A percentile compares a stretch with the other conserved stretches of the same genome.
These are phyloP conservation scores for Fusarium solani-melongenae DNA, from an alignment of 2,329 filamentous ascomycete species.

Conservation along the genomic window DNA sequence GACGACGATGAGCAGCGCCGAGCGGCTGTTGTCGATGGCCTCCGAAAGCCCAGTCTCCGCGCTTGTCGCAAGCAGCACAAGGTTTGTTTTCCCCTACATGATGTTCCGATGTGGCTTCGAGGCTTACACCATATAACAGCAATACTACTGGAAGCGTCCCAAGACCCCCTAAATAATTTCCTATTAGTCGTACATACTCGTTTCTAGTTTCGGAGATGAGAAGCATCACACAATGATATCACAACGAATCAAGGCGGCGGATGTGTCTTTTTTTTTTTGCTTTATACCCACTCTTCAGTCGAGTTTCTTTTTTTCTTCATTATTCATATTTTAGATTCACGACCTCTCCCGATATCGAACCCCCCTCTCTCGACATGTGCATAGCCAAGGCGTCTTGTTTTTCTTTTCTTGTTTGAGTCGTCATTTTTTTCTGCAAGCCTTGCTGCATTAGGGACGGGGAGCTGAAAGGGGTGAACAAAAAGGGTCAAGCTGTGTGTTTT, in stretches of 20 bases:
- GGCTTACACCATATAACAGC: constrained; percentile 54
- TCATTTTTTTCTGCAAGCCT: neutral
- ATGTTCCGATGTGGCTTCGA: neutral
- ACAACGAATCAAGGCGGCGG: constrained; percentile 20
- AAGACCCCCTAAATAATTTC: constrained; percentile 61
- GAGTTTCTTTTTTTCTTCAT: constrained; percentile 2
- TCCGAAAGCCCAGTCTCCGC: constrained; percentile 89
- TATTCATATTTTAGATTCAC: constrained; percentile 8
- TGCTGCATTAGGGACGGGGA: constrained; percentile 36
- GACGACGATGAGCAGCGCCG: constrained; percentile 83
- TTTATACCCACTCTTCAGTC: constrained; percentile 37
- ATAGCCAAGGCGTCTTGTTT: constrained; percentile 42
- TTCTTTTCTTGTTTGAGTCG: constrained; percentile 1
- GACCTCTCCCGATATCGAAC: constrained; percentile 4
- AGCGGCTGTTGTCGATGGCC: constrained; percentile 83
- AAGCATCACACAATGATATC: neutral
- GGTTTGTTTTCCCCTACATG: constrained; percentile 64
- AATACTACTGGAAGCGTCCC: constrained; percentile 78
- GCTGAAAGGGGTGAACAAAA: constrained; percentile 16
- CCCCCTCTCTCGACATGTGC: constrained; percentile 30
- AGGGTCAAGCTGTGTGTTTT: neutral
- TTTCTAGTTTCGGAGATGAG: constrained; percentile 17
- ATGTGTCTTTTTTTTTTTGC: constrained; percentile 35
- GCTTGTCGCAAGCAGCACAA: constrained; percentile 97
- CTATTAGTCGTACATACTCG: constrained; percentile 22